A percentile compares a stretch with the other conserved stretches of the same genome.
phyloP scores from a whole-genome alignment of 805 yeast genomes.

The Candida tibetensis region DNA sequence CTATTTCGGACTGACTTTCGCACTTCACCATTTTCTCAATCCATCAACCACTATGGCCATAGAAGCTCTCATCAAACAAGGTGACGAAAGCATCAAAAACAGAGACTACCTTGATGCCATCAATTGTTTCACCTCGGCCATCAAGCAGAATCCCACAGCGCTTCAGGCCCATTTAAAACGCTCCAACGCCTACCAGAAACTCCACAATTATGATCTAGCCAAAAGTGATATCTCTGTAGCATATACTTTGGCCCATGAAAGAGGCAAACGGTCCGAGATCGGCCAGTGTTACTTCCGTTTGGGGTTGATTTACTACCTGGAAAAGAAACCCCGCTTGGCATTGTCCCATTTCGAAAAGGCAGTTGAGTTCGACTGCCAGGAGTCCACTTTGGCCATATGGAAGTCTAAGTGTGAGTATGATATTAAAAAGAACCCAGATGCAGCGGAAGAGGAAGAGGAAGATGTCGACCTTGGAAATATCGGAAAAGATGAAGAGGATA shows the following conservation, averaged over 20 bases:
- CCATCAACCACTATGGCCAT: slow-evolving; percentile 29
- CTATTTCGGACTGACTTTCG: too few species aligned
- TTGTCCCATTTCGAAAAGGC: slow-evolving; percentile 42
- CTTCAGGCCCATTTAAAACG: slow-evolving; percentile 48
- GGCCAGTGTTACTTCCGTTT: slow-evolving; percentile 48
- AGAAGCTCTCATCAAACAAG: slow-evolving; percentile 32
- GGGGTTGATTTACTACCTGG: slow-evolving; percentile 44
- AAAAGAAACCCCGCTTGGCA: slow-evolving; percentile 43
- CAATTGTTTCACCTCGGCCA: slow-evolving; percentile 33
- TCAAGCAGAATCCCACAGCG: slow-evolving; percentile 44
- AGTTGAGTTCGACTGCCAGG: slow-evolving; percentile 39
- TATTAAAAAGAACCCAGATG: slow-evolving; percentile 20
- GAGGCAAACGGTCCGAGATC: slow-evolving; percentile 46
- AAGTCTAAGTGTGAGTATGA: slow-evolving; percentile 35
- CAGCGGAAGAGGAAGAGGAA: slow-evolving; percentile 2
- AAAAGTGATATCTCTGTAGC: slow-evolving; percentile 46
- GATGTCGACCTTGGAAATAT: neutral
- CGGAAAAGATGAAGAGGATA: slow-evolving; percentile 1
- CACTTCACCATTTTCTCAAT: too few species aligned
- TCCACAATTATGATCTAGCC: slow-evolving; percentile 47
- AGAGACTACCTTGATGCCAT: slow-evolving; percentile 47
- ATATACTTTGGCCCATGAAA: slow-evolving; percentile 40
- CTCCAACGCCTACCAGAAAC: slow-evolving; percentile 48
- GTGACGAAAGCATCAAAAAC: slow-evolving; percentile 27
- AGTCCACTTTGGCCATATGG: slow-evolving; percentile 50